These are phyloP conservation scores for Nicotiana noctiflora DNA, from an alignment of 257 asterid species.

Conservation along the genomic window DNA sequence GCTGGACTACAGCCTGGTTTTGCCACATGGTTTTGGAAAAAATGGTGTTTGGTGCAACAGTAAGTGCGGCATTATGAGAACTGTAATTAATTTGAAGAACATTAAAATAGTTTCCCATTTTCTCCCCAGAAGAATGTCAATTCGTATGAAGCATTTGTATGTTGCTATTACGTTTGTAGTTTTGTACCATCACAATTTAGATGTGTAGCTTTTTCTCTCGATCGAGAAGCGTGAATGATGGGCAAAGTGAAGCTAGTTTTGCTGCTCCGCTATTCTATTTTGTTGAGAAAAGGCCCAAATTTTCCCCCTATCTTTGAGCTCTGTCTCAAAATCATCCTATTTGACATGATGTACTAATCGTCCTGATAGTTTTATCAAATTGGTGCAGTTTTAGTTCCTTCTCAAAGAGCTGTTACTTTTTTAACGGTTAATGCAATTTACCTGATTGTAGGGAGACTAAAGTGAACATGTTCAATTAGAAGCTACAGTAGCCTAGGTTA, in stretches of 20 bases:
- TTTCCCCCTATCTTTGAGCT: too few species aligned
- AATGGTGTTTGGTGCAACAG: slow-evolving; percentile 7
- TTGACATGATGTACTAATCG: too few species aligned
- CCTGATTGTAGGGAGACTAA: too few species aligned
- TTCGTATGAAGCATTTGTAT: not conserved
- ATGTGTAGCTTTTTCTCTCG: slow-evolving; percentile 8
- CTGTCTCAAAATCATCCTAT: too few species aligned
- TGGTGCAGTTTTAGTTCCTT: too few species aligned
- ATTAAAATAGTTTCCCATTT: not conserved
- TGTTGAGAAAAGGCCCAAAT: not conserved
- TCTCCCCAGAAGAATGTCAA: not conserved
- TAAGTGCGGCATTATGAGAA: not conserved
- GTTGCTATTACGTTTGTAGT: not conserved
- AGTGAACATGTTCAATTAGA: too few species aligned
- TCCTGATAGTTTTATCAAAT: too few species aligned
- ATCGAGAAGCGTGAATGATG: not conserved
- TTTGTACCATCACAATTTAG: not conserved
- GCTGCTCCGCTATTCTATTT: not conserved
- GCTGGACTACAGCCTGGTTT: slow-evolving; percentile 18
- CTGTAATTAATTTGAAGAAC: slow-evolving; percentile 6
- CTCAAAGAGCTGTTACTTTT: too few species aligned
- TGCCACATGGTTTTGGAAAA: not conserved
- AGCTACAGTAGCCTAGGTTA: too few species aligned
- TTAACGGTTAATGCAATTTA: too few species aligned
- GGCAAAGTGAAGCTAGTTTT: not conserved